Evolutionary conservation across 371 early-diverging fungal species (phyloP), one percentile per base, ranked within the genome.

Genomic region (Mucor irregularis): DNA sequence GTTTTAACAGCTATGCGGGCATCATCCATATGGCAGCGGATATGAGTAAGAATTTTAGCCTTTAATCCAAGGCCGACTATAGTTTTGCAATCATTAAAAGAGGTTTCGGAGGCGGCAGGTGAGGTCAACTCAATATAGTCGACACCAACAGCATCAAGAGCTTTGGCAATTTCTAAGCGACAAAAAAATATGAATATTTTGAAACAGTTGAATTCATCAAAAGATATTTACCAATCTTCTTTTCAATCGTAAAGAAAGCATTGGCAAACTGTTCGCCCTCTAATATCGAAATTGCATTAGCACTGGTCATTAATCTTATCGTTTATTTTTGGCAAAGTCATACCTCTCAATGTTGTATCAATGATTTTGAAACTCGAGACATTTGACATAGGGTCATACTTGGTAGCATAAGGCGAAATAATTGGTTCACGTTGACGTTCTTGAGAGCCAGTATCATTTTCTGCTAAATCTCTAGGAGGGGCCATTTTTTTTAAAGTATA

Each of bases 221-320:
- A 21, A 8, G 25, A 6, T 2, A 16, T 44, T 49, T 55, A 61
- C 62, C 62, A 56, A 97, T 89, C 80, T 96, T 97, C 81, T 92
- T 96, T 59, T 87, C 93, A 28, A 91, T 92, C 58, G 90, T 89
- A 51, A 97, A 97, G 82, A 96, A 95, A 35, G 98, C 98, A 72
- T 95, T 95, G 51, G 95, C 95, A 74, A 97, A 97, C 75, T 97
- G 98, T 69, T 97, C 98, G 33, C 98, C 98, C 86, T 97, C 96
- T 83, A 63, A 31, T 92, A 74, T 85, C 82, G 68, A 93, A 95
- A 79, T 93, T 91, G 58, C 81, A 79, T 22, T n/a, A n/a, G n/a
- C n/a, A n/a, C n/a, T n/a, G n/a, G n/a, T n/a, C n/a, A 54, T 14
- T n/a, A n/a, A n/a, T n/a, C n/a, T n/a, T n/a, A n/a, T n/a, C n/a